phyloP scores from a whole-genome alignment of 208 protist species.

The Leishmania tarentolae region DNA sequence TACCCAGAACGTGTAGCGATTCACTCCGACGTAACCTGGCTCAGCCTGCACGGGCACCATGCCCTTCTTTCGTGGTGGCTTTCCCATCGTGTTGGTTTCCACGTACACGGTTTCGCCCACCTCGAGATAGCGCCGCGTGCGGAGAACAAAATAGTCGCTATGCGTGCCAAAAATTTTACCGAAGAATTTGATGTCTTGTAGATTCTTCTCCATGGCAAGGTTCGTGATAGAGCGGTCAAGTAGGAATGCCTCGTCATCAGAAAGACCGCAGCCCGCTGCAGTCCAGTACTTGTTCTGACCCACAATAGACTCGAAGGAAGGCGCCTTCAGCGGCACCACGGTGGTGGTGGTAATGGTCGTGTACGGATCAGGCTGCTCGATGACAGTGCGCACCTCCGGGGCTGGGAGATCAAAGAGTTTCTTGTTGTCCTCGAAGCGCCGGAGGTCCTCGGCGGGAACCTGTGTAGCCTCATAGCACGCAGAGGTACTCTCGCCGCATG shows the following conservation, averaged over 20 bases:
- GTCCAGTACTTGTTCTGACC: slow-evolving; percentile 83
- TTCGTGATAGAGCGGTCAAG: slow-evolving; percentile 89
- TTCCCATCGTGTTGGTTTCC: slow-evolving; percentile 91
- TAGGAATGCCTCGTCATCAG: slow-evolving; percentile 86
- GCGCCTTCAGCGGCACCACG: slow-evolving; percentile 77
- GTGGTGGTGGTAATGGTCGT: slow-evolving; percentile 91
- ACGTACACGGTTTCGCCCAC: slow-evolving; percentile 80
- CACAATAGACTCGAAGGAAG: slow-evolving; percentile 66
- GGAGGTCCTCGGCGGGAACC: slow-evolving; percentile 66
- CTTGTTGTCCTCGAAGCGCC: slow-evolving; percentile 72
- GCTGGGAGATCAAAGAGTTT: slow-evolving; percentile 76
- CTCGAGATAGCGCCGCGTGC: slow-evolving; percentile 74
- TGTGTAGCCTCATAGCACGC: slow-evolving; percentile 61
- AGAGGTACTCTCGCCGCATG: slow-evolving; percentile 71
- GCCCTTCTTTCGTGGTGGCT: slow-evolving; percentile 80
- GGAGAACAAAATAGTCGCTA: slow-evolving; percentile 85
- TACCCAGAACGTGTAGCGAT: slow-evolving; percentile 93
- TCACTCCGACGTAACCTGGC: slow-evolving; percentile 82
- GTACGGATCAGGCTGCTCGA: slow-evolving; percentile 91
- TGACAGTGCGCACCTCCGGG: slow-evolving; percentile 78
- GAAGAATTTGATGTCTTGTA: slow-evolving; percentile 89
- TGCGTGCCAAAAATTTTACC: slow-evolving; percentile 90
- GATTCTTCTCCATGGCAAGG: slow-evolving; percentile 85
- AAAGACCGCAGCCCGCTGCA: slow-evolving; percentile 72
- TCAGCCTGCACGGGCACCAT: slow-evolving; percentile 83